These are phyloP conservation scores for Vitellaria paradoxa DNA, from an alignment of 179 eudicot genomes.

Conservation along the genomic window DNA sequence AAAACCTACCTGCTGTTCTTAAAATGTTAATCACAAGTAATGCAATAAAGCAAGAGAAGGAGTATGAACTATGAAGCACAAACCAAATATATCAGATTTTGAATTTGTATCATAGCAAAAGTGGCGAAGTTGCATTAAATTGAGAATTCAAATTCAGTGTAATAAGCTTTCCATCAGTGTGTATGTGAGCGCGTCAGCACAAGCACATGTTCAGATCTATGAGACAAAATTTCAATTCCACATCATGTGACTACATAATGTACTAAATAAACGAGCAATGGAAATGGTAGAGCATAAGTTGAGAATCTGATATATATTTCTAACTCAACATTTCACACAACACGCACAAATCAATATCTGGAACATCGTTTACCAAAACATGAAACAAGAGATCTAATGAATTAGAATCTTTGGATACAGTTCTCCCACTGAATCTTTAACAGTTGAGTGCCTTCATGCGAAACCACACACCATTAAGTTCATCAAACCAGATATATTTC, in stretches of 20 bases:
- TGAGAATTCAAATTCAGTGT: neutral
- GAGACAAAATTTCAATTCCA: neutral
- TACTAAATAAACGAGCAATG: neutral
- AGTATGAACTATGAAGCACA: no score
- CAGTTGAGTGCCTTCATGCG: neutral
- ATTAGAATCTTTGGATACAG: neutral
- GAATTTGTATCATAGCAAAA: neutral
- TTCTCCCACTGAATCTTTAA: neutral
- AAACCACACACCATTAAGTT: neutral
- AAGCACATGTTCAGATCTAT: neutral
- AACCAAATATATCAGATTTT: neutral
- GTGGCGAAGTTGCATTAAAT: neutral
- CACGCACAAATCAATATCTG: neutral
- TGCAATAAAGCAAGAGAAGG: no score
- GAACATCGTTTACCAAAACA: neutral
- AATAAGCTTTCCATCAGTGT: neutral
- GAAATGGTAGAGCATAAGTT: neutral
- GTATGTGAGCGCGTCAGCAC: neutral
- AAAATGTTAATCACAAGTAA: neutral
- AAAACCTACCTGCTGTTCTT: neutral
- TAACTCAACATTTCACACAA: neutral
- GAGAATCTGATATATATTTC: neutral
- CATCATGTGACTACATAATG: neutral
- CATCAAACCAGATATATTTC: no score
- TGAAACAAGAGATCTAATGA: neutral